Conservation (phyloP, 805 yeast genomes). For the Candida loeiensis region DNA sequence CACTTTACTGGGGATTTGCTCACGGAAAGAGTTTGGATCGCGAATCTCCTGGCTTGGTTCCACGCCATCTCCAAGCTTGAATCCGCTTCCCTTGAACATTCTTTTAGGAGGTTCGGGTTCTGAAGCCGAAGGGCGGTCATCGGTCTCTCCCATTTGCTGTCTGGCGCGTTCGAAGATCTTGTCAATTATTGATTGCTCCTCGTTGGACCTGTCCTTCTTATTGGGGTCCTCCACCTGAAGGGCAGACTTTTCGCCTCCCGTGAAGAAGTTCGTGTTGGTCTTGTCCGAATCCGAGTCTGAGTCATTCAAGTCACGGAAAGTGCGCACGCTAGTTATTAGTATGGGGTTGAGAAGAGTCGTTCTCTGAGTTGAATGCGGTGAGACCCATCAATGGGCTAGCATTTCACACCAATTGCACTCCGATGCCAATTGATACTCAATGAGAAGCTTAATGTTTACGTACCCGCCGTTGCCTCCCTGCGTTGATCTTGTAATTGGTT, state of each 20-base stretch:
- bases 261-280: slow-evolving; percentile 53
- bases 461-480: slow-evolving; percentile 1
- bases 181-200: slow-evolving; percentile 51
- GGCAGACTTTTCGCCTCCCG: slow-evolving; percentile 74
- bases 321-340: slow-evolving; percentile 27
- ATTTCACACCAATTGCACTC: too few species aligned
- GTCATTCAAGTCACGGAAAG: slow-evolving; percentile 40
- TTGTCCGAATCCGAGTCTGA: slow-evolving; percentile 53
- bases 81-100: slow-evolving; percentile 49
- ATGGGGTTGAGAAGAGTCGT: background rate
- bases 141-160: slow-evolving; percentile 40
- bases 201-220: slow-evolving; percentile 33
- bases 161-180: slow-evolving; percentile 65
- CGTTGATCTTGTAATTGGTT: slow-evolving; percentile 1
- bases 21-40: slow-evolving; percentile 25
- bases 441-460: background rate
- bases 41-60: slow-evolving; percentile 33
- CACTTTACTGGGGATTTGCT: slow-evolving; percentile 45
- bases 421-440: background rate
- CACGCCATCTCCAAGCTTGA: slow-evolving; percentile 48
- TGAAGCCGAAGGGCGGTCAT: slow-evolving; percentile 33
- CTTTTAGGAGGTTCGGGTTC: slow-evolving; percentile 17
- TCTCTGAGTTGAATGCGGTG: too few species aligned
- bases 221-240: slow-evolving; percentile 76
- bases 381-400: too few species aligned